phyloP scores from a whole-genome alignment of 768 basidiomycete species.

The Lactarius indigo region DNA sequence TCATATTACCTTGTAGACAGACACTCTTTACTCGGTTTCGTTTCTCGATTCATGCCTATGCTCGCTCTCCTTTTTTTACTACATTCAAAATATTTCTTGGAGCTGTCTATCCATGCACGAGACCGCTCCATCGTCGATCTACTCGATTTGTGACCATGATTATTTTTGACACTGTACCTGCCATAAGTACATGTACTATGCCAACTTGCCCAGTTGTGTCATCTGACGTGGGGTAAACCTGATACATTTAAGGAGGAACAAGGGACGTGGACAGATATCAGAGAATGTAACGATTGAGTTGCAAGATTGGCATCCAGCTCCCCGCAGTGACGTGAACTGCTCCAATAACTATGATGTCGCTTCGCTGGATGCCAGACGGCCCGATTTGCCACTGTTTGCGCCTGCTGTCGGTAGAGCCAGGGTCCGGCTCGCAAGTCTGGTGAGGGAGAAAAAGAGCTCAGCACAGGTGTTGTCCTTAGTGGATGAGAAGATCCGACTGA shows the following conservation, averaged over 20 bases:
- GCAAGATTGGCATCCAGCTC: constrained; percentile 21
- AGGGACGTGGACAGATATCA: background rate
- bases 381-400: background rate
- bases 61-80: background rate
- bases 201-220: background rate
- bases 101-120: background rate
- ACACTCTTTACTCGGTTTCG: background rate
- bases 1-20: constrained; percentile 10
- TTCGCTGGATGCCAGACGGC: background rate
- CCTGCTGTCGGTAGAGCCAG: background rate
- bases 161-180: background rate
- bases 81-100: background rate
- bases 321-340: constrained; percentile 9
- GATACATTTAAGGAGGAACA: background rate
- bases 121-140: background rate
- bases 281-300: constrained; percentile 1
- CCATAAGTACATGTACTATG: background rate
- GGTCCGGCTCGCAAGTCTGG: background rate
- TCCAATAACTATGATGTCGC: constrained; percentile 3
- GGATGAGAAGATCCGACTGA: background rate
- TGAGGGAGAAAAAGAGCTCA: background rate
- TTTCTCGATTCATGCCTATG: background rate
- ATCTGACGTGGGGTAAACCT: background rate
- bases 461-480: background rate
- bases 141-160: background rate